These are phyloP conservation scores for Lotmaria passim DNA, from an alignment of 208 protist species.

Conservation along the genomic window DNA sequence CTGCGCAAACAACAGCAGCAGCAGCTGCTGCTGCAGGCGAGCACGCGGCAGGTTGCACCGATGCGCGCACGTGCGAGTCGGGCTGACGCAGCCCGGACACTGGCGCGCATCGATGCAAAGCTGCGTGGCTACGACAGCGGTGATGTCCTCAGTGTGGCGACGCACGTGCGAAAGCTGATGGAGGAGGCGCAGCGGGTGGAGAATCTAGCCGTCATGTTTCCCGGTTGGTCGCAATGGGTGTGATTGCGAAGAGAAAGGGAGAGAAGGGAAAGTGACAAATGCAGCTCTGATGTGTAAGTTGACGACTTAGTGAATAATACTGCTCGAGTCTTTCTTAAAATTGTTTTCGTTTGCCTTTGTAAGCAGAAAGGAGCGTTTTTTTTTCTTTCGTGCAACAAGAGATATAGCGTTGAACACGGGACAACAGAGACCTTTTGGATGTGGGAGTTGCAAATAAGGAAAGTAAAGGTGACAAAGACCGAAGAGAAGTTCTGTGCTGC, in stretches of 20 bases:
- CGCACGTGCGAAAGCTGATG: conserved; percentile 75
- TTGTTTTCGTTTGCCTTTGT: no score
- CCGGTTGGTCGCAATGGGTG: conserved; percentile 88
- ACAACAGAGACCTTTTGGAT: not conserved
- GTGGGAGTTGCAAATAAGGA: no score
- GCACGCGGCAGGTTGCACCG: conserved; percentile 25
- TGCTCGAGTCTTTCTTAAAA: no score
- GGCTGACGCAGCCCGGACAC: conserved; percentile 76
- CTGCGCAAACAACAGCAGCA: conserved; percentile 6
- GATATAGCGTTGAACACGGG: no score
- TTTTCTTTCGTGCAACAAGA: no score
- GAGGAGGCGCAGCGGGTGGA: conserved; percentile 73
- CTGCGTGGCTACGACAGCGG: conserved; percentile 79
- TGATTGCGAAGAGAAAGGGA: conserved; percentile 24
- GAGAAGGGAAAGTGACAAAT: not conserved
- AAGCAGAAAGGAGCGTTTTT: no score
- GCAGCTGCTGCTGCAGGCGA: conserved; percentile 30
- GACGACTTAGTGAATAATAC: no score
- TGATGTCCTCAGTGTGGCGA: conserved; percentile 61
- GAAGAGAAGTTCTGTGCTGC: not conserved
- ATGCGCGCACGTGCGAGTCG: conserved; percentile 34
- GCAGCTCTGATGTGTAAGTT: not conserved
- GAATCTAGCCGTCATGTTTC: conserved; percentile 69
- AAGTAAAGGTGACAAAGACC: no score
- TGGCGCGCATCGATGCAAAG: conserved; percentile 88